Percentiles rank a stretch among this genome's conserved stretches.
These are phyloP conservation scores for Paramecium pentaurelia DNA, from an alignment of 73 alveolate species.

Conservation along the genomic window DNA sequence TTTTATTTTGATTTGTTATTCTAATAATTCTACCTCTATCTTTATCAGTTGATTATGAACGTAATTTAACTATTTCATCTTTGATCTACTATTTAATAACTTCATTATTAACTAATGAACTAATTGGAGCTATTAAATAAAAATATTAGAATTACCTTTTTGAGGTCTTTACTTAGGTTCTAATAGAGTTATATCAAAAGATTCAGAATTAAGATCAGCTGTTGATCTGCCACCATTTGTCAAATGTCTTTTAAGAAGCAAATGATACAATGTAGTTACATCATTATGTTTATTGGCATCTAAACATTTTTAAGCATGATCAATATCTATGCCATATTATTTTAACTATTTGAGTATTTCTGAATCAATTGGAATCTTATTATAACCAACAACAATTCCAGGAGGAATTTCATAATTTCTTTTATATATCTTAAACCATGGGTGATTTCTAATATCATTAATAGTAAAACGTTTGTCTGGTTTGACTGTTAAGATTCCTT, in stretches of 20 bases:
- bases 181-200: conserved; percentile 45
- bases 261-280: conserved; percentile 75
- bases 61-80: not conserved
- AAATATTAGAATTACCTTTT: not conserved
- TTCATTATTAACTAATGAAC: conserved; percentile 35
- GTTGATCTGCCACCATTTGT: conserved; percentile 72
- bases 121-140: not conserved
- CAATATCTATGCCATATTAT: conserved; percentile 57
- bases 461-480: conserved; percentile 83
- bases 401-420: conserved; percentile 57
- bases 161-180: conserved; percentile 56
- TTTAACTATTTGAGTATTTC: conserved; percentile 69
- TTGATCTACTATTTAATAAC: not conserved
- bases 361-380: conserved; percentile 85
- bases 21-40: conserved; percentile 17
- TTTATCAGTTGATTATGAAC: conserved; percentile 30
- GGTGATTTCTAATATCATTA: conserved; percentile 80
- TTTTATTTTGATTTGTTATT: not conserved
- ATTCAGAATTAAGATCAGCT: conserved; percentile 64
- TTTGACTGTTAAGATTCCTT: conserved; percentile 76
- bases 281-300: conserved; percentile 75
- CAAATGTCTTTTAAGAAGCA: conserved; percentile 69
- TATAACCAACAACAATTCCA: conserved; percentile 82
- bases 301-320: conserved; percentile 63
- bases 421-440: conserved; percentile 80